Percentiles rank a stretch among this genome's conserved stretches.
Evolutionary conservation across 208 protist genomes (phyloP).

Genomic region (Crithidia thermophila): DNA sequence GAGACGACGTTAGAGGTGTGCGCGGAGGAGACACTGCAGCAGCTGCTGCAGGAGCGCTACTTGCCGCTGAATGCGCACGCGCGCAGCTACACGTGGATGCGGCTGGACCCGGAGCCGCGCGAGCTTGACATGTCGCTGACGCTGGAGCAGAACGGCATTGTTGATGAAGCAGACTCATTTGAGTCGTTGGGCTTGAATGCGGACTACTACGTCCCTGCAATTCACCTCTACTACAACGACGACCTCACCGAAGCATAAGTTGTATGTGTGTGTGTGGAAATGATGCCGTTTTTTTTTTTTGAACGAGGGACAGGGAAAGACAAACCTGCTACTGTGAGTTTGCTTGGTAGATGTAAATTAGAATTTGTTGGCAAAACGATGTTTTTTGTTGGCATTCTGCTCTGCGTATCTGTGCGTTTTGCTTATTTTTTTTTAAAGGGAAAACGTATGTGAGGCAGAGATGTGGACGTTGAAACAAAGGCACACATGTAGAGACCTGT

Average conservation of each 20-base stretch:
- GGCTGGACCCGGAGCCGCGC: constrained; percentile 70
- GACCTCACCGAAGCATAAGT: constrained; percentile 88
- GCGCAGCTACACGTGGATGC: constrained; percentile 93
- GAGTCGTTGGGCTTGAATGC: constrained; percentile 88
- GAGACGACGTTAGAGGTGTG: constrained; percentile 94
- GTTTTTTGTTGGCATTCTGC: no score
- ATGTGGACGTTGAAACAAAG: no score
- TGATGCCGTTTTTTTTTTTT: background rate
- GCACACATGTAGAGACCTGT: no score
- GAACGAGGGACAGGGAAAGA: no score
- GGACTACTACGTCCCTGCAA: constrained; percentile 92
- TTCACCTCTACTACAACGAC: constrained; percentile 95
- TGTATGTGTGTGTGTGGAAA: background rate
- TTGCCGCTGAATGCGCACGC: constrained; percentile 92
- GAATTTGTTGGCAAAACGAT: no score
- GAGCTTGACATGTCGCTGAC: constrained; percentile 90
- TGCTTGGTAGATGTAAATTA: no score
- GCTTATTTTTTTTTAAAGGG: no score
- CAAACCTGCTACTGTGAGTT: no score
- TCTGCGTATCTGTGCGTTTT: no score
- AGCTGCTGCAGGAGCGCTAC: constrained; percentile 91
- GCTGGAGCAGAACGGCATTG: constrained; percentile 90
- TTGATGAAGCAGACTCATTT: constrained; percentile 91
- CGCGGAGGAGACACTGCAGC: constrained; percentile 88
- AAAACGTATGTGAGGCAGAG: no score